Conservation (phyloP, 1,284 basidiomycete genomes). For the Sporisorium iseilematis-ciliati region DNA sequence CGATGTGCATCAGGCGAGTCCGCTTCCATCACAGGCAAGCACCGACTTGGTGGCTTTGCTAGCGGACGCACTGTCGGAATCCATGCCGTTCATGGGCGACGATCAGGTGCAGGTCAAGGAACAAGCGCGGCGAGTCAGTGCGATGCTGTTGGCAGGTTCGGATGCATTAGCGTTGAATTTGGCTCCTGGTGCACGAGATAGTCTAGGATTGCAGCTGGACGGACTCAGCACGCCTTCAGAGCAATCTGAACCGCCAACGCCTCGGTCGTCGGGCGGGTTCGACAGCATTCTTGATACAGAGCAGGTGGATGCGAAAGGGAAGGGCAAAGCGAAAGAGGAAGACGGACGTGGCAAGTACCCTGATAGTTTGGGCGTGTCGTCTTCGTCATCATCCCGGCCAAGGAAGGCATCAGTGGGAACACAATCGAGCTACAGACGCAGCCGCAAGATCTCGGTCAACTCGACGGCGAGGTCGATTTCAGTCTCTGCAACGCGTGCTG, state of each 20-base stretch:
- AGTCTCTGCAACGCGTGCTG: constrained; percentile 21
- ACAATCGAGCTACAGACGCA: constrained; percentile 8
- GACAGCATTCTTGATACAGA: neutral
- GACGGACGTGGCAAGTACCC: constrained; percentile 11
- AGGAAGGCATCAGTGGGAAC: neutral
- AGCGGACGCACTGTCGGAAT: constrained; percentile 44
- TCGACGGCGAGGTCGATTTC: constrained; percentile 36
- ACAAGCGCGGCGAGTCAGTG: constrained; percentile 40
- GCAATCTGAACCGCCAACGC: constrained; percentile 27
- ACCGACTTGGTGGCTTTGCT: constrained; percentile 32
- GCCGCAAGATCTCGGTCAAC: constrained; percentile 41
- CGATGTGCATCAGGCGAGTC: neutral
- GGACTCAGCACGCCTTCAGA: constrained; percentile 40
- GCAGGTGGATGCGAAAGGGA: neutral
- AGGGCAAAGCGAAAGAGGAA: constrained; percentile 10
- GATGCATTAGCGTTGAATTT: constrained; percentile 45
- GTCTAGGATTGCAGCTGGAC: constrained; percentile 36
- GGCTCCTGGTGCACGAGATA: constrained; percentile 48
- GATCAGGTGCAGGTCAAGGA: constrained; percentile 21
- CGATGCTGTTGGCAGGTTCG: constrained; percentile 50
- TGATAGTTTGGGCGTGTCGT: constrained; percentile 5
- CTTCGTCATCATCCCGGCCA: neutral
- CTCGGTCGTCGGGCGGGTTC: constrained; percentile 12
- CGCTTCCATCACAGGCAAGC: constrained; percentile 6
- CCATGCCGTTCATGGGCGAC: constrained; percentile 28